These are phyloP conservation scores for Puya raimondii DNA, from an alignment of 176 grass and related monocot genomes.

Conservation along the genomic window DNA sequence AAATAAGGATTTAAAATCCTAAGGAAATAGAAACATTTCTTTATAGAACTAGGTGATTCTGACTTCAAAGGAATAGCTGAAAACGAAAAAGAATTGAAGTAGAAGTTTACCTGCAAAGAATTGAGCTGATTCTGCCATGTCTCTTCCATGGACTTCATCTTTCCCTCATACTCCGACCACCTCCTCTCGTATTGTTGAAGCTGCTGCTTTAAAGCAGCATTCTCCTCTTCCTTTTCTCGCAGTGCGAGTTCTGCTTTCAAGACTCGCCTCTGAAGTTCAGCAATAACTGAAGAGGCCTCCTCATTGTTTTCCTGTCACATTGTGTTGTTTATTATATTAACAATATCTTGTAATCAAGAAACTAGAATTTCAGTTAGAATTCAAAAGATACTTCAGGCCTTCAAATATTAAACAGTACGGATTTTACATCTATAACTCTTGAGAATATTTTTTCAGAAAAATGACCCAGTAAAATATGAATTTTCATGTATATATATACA, in stretches of 20 bases:
- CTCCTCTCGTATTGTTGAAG: slow-evolving; percentile 31
- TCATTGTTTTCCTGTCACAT: background rate
- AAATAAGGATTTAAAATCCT: background rate
- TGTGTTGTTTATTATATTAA: no score
- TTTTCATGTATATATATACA: no score
- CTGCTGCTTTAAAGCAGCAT: slow-evolving; percentile 20
- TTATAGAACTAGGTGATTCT: background rate
- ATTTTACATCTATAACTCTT: no score
- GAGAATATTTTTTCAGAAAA: no score
- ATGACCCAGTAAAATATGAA: no score
- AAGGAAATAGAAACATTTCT: background rate
- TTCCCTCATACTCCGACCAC: slow-evolving; percentile 45
- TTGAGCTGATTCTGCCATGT: slow-evolving; percentile 30
- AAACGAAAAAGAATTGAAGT: background rate
- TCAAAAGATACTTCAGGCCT: background rate
- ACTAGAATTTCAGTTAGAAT: no score
- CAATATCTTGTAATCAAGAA: no score
- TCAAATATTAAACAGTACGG: background rate
- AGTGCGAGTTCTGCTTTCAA: slow-evolving; percentile 23
- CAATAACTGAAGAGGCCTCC: background rate
- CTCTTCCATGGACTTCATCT: slow-evolving; percentile 38
- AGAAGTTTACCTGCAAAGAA: slow-evolving; percentile 22
- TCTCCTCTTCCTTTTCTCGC: slow-evolving; percentile 31
- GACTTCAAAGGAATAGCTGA: background rate
- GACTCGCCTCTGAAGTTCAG: slow-evolving; percentile 28